Base-by-base conservation (phyloP, 306 rosid genomes). In the Hylodesmum podocarpum region DNA sequence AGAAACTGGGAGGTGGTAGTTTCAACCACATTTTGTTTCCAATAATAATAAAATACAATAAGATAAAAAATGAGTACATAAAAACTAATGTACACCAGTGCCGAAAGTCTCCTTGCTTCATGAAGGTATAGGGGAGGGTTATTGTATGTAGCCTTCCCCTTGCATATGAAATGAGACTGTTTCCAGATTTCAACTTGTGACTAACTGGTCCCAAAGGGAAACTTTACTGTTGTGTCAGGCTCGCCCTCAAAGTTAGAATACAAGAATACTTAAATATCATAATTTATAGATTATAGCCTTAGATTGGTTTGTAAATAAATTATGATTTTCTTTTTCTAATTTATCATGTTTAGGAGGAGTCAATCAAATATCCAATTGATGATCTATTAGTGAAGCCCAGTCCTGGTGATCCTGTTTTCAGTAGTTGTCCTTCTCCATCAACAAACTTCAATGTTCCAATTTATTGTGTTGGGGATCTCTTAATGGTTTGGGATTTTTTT, bases 401-500 rank as follows among this genome's bases (percentile, higher is more conserved):
- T 73, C 72, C 82, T 24, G 88, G 81, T 77, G 98, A 94, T 86
- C 96, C 97, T 54, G 84, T 78, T 80, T 86, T 91, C 77, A 72
- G 88, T 7, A 76, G 76, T 44, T 91, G 88, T 34, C 98, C 98
- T 77, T 80, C 89, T 81, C 95, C 88, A 31, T 86, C 78, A 1
- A 87, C 86, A 80, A 95, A 91, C 80, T 94, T 90, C 75, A 89
- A 63, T 78, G 83, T 94, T 80, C 89, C 98, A 22, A 80, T 90
- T 83, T 72, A 78, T 49, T 88, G 91, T 78, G 88, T 91, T 6
- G 96, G 97, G 63, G 87, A 94, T 86, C 95, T 94, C 64, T 73
- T 94, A 78, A 87, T 88, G 96, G 84, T 91, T 80, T 94, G 97
- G 98, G 98, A 94, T 80, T 89, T 94, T 85, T 89, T 92, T 86